Evolutionary conservation across 768 basidiomycete species (phyloP).

Genomic region (Amanita pseudoporphyria): DNA sequence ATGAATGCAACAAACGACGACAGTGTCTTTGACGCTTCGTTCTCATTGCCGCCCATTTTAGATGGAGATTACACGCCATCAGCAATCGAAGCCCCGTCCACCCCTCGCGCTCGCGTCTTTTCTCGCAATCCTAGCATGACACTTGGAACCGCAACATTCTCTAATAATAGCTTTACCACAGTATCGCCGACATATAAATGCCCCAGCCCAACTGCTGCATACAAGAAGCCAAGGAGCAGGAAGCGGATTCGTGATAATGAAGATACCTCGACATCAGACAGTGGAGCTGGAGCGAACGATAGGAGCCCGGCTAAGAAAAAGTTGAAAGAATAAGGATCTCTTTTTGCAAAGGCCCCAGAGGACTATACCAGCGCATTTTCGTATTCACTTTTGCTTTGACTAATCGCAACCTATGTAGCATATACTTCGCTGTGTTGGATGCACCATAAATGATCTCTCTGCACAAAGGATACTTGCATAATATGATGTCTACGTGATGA

Average conservation of each 20-base stretch:
- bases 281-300: not conserved
- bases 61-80: conserved; percentile 21
- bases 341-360: not conserved
- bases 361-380: not conserved
- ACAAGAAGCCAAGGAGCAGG: conserved; percentile 5
- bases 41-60: not conserved
- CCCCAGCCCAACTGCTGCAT: conserved; percentile 19
- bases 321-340: not conserved
- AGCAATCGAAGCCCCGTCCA: conserved; percentile 26
- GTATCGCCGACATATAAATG: conserved; percentile 29
- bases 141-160: conserved; percentile 17
- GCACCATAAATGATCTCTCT: too few relatives aligned
- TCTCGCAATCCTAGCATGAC: conserved; percentile 10
- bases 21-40: not conserved
- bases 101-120: conserved; percentile 25
- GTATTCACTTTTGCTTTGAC: not conserved
- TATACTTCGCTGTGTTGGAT: too few relatives aligned
- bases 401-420: too few relatives aligned
- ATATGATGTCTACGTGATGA: too few relatives aligned
- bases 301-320: conserved; percentile 8
- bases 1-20: conserved; percentile 17
- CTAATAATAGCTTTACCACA: conserved; percentile 38
- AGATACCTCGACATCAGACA: not conserved
- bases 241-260: conserved; percentile 4
- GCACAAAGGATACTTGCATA: too few relatives aligned